phyloP scores from a whole-genome alignment of 176 grass and related monocot genomes.

The Triticum urartu region DNA sequence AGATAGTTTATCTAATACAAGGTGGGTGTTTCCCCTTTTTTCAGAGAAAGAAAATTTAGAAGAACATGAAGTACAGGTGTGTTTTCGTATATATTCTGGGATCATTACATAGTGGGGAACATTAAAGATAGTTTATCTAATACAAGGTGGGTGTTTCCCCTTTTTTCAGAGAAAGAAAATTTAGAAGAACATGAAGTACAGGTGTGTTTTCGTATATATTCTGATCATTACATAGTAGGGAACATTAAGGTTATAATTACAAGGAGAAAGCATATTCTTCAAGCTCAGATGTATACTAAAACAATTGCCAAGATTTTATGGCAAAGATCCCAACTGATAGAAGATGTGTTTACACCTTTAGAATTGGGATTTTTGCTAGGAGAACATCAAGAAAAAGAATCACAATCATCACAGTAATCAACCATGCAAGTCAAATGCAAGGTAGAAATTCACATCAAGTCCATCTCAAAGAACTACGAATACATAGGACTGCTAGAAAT shows the following conservation, averaged over 20 bases:
- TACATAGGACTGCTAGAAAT: neutral
- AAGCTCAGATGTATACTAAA: neutral
- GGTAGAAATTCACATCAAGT: neutral
- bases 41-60: neutral
- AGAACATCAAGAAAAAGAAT: neutral
- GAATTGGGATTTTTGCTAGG: neutral
- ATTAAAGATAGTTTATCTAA: no score
- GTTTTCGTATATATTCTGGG: neutral
- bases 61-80: neutral
- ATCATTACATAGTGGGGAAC: neutral
- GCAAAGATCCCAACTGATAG: neutral
- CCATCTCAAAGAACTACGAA: conserved; percentile 2
- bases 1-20: no score
- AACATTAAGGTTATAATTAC: neutral
- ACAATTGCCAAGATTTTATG: neutral
- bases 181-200: no score
- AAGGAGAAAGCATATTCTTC: neutral
- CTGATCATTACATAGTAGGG: no score
- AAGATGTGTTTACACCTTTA: neutral
- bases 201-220: no score
- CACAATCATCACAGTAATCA: neutral
- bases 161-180: no score
- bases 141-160: no score
- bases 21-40: neutral
- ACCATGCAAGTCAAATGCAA: neutral